phyloP scores from a whole-genome alignment of 2,329 filamentous ascomycete species.

The Sclerotiophoma versabilis region DNA sequence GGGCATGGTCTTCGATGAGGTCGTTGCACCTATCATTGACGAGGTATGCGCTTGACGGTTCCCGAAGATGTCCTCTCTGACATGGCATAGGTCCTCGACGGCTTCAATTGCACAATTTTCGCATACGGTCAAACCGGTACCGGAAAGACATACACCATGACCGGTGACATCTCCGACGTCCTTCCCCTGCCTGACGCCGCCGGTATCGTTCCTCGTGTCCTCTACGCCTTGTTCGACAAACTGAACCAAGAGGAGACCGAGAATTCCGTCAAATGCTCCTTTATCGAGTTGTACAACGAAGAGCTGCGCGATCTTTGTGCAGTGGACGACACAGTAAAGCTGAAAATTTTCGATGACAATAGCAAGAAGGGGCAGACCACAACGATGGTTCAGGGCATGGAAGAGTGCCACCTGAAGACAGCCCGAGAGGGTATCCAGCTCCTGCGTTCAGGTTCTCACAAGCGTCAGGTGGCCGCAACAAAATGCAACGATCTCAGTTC shows the following conservation, averaged over 20 bases:
- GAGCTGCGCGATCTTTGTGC: slow-evolving; percentile 90
- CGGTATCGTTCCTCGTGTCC: slow-evolving; percentile 90
- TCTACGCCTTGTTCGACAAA: slow-evolving; percentile 86
- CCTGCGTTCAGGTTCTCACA: slow-evolving; percentile 86
- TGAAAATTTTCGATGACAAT: slow-evolving; percentile 93
- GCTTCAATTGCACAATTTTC: slow-evolving; percentile 98
- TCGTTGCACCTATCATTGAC: slow-evolving; percentile 89
- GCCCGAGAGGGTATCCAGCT: slow-evolving; percentile 87
- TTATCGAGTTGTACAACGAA: slow-evolving; percentile 98
- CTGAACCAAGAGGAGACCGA: slow-evolving; percentile 80
- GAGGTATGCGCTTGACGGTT: slow-evolving; percentile 65
- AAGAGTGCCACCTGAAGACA: slow-evolving; percentile 89
- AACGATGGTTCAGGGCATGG: slow-evolving; percentile 96
- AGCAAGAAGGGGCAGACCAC: slow-evolving; percentile 83
- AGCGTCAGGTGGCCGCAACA: slow-evolving; percentile 97
- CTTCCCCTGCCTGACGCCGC: slow-evolving; percentile 89
- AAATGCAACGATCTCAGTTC: slow-evolving; percentile 99
- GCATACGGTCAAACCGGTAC: slow-evolving; percentile 98
- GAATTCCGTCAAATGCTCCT: slow-evolving; percentile 94
- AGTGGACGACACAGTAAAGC: slow-evolving; percentile 78
- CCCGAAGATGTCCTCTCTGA: slow-evolving; percentile 12
- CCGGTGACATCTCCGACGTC: slow-evolving; percentile 92
- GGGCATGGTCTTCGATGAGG: slow-evolving; percentile 91
- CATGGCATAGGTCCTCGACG: slow-evolving; percentile 76
- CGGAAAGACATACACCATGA: slow-evolving; percentile 99